phyloP scores from a whole-genome alignment of 1,139 yeast species.

The Candida neerlandica region DNA sequence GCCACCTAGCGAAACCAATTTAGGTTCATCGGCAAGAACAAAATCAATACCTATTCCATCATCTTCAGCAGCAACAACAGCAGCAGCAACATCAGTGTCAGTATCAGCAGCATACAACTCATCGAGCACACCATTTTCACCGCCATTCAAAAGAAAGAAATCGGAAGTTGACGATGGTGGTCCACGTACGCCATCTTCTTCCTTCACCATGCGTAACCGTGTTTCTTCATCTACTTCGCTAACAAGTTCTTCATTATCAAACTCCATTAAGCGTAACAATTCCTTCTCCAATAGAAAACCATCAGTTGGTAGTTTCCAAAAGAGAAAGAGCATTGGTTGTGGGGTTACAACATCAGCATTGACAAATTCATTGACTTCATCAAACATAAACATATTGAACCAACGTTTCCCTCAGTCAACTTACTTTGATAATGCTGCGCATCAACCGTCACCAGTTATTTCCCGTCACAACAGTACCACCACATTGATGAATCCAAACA shows the following conservation, averaged over 20 bases:
- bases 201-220: conserved; percentile 14
- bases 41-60: conserved; percentile 18
- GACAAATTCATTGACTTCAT: conserved; percentile 28
- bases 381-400: conserved; percentile 31
- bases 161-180: conserved; percentile 29
- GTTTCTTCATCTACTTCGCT: conserved; percentile 18
- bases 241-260: conserved; percentile 17
- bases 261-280: conserved; percentile 18
- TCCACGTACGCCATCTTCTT: conserved; percentile 11
- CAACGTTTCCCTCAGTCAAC: conserved; percentile 25
- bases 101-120: conserved; percentile 1
- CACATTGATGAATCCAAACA: conserved; percentile 14
- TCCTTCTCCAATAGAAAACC: conserved; percentile 22
- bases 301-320: conserved; percentile 14
- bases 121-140: conserved; percentile 25
- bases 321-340: conserved; percentile 10
- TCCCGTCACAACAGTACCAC: conserved; percentile 18
- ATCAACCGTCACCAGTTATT: conserved; percentile 15
- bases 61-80: conserved; percentile 7
- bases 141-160: conserved; percentile 45
- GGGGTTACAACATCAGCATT: conserved; percentile 11
- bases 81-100: conserved; percentile 21
- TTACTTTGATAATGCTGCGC: conserved; percentile 31
- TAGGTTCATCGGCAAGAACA: conserved; percentile 7
- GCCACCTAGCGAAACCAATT: conserved; percentile 25